Evolutionary conservation across 257 asterid species (phyloP).

Genomic region (Nicotiana sylvestris): DNA sequence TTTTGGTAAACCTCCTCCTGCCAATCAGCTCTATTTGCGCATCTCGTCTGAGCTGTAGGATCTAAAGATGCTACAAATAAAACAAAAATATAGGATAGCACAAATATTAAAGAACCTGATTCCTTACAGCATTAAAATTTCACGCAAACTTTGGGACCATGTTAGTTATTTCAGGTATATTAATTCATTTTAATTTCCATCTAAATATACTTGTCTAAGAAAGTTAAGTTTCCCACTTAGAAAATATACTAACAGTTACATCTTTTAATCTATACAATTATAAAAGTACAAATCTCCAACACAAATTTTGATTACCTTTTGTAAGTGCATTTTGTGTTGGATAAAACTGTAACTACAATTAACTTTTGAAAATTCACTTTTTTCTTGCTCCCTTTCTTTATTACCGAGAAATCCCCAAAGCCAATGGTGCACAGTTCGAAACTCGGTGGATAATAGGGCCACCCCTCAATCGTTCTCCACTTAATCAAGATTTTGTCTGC

Average conservation of each 20-base stretch:
- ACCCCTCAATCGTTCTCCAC: not conserved
- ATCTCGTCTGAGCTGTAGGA: constrained; percentile 68
- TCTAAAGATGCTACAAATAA: constrained; percentile 53
- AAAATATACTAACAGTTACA: not conserved
- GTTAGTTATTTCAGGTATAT: not conserved
- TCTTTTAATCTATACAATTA: not conserved
- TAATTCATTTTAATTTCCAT: not conserved
- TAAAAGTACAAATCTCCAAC: not conserved
- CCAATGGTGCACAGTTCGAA: not conserved
- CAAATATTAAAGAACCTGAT: not conserved
- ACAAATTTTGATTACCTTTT: not conserved
- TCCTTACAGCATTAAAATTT: not conserved
- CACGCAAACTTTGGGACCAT: not conserved
- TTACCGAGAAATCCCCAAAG: not conserved
- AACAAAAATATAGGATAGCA: not conserved
- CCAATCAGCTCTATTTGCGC: constrained; percentile 69
- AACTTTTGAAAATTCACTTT: not conserved
- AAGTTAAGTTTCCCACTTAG: not conserved
- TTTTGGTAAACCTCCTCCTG: constrained; percentile 85
- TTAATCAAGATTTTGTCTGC: not conserved
- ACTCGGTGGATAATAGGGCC: not conserved
- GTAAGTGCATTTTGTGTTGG: not conserved
- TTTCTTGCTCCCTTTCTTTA: not conserved
- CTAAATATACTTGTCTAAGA: not conserved
- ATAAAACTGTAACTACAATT: not conserved